These are phyloP conservation scores for Gardenia jasminoides DNA, from an alignment of 257 asterid species.

Conservation along the genomic window DNA sequence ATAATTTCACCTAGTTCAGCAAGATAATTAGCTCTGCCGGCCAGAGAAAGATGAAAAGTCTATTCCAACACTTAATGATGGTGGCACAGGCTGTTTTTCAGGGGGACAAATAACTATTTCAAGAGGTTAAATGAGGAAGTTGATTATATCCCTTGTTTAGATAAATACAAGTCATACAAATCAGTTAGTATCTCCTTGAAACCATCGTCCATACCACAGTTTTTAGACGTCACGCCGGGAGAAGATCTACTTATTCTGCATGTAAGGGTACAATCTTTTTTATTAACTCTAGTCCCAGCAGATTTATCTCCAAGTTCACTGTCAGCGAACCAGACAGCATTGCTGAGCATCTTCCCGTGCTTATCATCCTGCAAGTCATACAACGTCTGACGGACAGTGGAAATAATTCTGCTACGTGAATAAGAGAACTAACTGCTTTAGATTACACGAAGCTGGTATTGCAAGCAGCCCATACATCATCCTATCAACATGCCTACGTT, in stretches of 20 bases:
- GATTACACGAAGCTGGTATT: neutral
- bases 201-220: too few species aligned
- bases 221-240: too few species aligned
- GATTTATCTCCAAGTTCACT: neutral
- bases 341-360: neutral
- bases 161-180: too few species aligned
- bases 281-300: neutral
- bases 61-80: too few species aligned
- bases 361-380: constrained; percentile 1
- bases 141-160: too few species aligned
- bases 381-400: neutral
- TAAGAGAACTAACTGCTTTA: neutral
- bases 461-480: neutral
- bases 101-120: too few species aligned
- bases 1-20: too few species aligned
- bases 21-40: too few species aligned
- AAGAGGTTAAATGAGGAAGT: too few species aligned
- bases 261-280: neutral
- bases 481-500: constrained; percentile 34
- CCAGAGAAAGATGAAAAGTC: too few species aligned
- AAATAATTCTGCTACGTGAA: neutral
- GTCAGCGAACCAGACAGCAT: neutral
- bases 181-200: too few species aligned
- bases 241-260: neutral
- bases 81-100: too few species aligned